These are phyloP conservation scores for Debaryomyces udenii DNA, from an alignment of 1,139 yeast species.

Conservation along the genomic window DNA sequence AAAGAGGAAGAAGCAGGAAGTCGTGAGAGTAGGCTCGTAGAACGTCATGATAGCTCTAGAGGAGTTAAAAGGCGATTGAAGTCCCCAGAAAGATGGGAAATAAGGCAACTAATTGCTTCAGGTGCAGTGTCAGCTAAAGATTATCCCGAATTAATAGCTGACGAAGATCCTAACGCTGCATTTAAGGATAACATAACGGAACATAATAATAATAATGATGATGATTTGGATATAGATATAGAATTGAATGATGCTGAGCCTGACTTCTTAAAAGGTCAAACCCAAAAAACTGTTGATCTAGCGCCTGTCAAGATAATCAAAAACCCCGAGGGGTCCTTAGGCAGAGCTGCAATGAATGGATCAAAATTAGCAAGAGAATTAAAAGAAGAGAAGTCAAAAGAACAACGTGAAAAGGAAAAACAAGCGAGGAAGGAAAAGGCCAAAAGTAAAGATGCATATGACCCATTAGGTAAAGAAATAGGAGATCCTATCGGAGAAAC, in stretches of 20 bases:
- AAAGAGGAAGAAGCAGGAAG: slow-evolving; percentile 25
- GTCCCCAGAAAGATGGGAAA: slow-evolving; percentile 91
- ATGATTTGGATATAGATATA: slow-evolving; percentile 66
- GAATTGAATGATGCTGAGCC: slow-evolving; percentile 76
- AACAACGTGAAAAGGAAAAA: slow-evolving; percentile 49
- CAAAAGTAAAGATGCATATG: slow-evolving; percentile 34
- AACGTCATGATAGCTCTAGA: slow-evolving; percentile 16
- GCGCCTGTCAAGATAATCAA: slow-evolving; percentile 61
- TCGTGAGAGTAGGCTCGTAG: slow-evolving; percentile 11
- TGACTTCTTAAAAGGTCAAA: slow-evolving; percentile 65
- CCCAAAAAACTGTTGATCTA: slow-evolving; percentile 41
- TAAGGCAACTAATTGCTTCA: slow-evolving; percentile 77
- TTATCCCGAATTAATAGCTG: slow-evolving; percentile 60
- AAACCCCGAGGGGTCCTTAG: slow-evolving; percentile 79
- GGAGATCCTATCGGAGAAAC: slow-evolving; percentile 12
- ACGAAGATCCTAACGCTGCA: slow-evolving; percentile 48
- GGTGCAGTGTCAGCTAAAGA: slow-evolving; percentile 74
- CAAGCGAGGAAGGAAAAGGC: slow-evolving; percentile 29
- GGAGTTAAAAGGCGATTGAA: slow-evolving; percentile 54
- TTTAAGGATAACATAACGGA: slow-evolving; percentile 17
- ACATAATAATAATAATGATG: slow-evolving; percentile 29
- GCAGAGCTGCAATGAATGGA: slow-evolving; percentile 76
- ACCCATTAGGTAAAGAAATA: slow-evolving; percentile 37
- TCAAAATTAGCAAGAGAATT: slow-evolving; percentile 68
- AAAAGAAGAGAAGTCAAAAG: slow-evolving; percentile 58